Conservation (phyloP, 352 stramenopile species). For the Pythium aphanidermatum region DNA sequence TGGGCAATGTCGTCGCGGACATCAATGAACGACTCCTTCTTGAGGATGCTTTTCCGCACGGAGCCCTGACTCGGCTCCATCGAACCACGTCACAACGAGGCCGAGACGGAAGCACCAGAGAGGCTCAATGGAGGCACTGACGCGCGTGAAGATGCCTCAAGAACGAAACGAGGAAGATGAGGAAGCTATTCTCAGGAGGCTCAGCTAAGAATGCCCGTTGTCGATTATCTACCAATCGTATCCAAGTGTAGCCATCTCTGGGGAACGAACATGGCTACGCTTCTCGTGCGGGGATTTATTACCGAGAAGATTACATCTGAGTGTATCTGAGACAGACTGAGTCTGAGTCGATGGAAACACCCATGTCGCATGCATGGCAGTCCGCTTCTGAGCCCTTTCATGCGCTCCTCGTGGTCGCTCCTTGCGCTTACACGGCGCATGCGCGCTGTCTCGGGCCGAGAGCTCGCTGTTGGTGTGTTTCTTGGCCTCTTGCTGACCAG, state of each 20-base stretch:
- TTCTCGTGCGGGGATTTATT: too few relatives aligned
- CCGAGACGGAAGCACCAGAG: not conserved
- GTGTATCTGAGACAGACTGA: too few relatives aligned
- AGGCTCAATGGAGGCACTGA: not conserved
- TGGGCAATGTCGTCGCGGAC: constrained; percentile 11
- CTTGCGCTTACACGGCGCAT: constrained; percentile 6
- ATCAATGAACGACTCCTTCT: constrained; percentile 17
- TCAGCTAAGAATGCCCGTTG: too few relatives aligned
- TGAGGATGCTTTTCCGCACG: constrained; percentile 13
- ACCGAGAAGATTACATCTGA: too few relatives aligned
- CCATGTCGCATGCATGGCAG: too few relatives aligned
- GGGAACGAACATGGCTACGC: too few relatives aligned
- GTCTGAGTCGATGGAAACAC: not conserved
- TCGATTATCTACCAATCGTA: too few relatives aligned
- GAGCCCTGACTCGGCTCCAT: not conserved
- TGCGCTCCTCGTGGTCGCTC: not conserved
- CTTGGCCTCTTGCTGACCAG: constrained; percentile 1
- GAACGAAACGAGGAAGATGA: too few relatives aligned
- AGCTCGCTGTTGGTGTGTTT: not conserved
- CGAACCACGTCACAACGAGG: not conserved
- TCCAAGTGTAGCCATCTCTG: too few relatives aligned
- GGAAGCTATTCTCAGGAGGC: too few relatives aligned
- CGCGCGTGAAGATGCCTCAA: too few relatives aligned
- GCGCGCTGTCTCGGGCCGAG: not conserved
- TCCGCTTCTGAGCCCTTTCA: not conserved